Base-by-base conservation (phyloP, 2,329 filamentous ascomycete genomes). In the Colletotrichum paranaense region DNA sequence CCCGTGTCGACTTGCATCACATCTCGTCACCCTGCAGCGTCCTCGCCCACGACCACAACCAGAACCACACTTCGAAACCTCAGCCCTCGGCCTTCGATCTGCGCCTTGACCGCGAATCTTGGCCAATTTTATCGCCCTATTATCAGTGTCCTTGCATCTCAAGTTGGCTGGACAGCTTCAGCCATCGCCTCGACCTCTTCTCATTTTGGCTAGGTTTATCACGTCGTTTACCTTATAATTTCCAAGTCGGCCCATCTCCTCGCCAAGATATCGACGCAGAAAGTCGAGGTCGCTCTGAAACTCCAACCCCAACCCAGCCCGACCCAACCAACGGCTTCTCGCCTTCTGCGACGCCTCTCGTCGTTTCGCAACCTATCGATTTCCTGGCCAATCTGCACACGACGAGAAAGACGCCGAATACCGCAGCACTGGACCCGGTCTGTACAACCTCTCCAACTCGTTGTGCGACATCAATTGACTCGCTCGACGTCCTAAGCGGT, bases 241-340 rank as follows among this genome's bases (percentile, higher is more conserved):
- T 28, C 46, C 53, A 46, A 38, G 11, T 32, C 46, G 14, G 35
- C 53, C 62, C 52, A 64, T 46, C 32, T 22, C 46, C n/a, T 35
- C 62, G 62, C 62, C 62, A 64, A 64, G 62, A 64, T 26, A 64
- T 64, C 62, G 46, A 64, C 24, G 14, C 42, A 14, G 19, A 64
- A 38, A 19, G 42, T 49, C 42, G 42, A 32, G 12, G 19, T 65
- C 38, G 9, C 32, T 62, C 62, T 59, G 67, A 73, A 60, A 58
- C 55, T 66, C 32, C 62, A 58, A 67, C 46, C 63, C 57, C 64
- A 72, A 57, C 42, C 56, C 55, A 70, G 22, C 46, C 59, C 60
- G 67, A 71, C 71, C 71, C 60, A 55, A 71, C 67, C 71, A 73
- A 73, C 71, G 60, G 71, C 28, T 67, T 66, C 59, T 73, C 67